Percentiles rank a stretch among this genome's conserved stretches.
Conservation (phyloP, 1,284 basidiomycete genomes). For the Polyporus tsugae region DNA sequence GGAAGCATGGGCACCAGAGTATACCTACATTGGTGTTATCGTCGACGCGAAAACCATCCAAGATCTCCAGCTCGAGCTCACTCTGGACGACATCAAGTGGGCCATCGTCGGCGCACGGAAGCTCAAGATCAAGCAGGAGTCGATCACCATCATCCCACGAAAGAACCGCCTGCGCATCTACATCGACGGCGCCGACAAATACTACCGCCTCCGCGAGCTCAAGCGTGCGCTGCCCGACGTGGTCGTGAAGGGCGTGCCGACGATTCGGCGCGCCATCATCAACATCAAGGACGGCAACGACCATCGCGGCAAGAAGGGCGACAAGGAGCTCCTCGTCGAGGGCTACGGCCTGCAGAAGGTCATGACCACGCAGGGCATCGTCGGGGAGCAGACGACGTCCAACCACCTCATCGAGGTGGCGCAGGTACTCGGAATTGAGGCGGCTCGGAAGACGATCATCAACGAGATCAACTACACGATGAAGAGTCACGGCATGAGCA, state of each 20-base stretch:
- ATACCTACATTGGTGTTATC: conserved; percentile 94
- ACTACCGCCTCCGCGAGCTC: conserved; percentile 87
- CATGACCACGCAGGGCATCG: conserved; percentile 97
- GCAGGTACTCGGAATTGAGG: conserved; percentile 96
- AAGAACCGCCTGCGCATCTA: conserved; percentile 90
- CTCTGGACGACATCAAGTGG: conserved; percentile 93
- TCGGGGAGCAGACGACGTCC: conserved; percentile 92
- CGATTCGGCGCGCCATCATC: conserved; percentile 91
- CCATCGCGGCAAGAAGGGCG: conserved; percentile 77
- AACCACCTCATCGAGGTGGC: conserved; percentile 99
- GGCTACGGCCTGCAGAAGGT: conserved; percentile 98
- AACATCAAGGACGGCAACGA: conserved; percentile 90
- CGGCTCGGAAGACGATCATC: conserved; percentile 93
- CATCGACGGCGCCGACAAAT: conserved; percentile 86
- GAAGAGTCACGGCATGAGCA: conserved; percentile 97
- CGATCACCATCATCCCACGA: conserved; percentile 77
- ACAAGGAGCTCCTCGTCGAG: conserved; percentile 91
- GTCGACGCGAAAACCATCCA: conserved; percentile 91
- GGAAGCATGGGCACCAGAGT: conserved; percentile 94
- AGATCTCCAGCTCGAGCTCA: conserved; percentile 95
- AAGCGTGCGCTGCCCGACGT: conserved; percentile 85
- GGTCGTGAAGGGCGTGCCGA: conserved; percentile 92
- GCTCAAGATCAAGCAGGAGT: conserved; percentile 92
- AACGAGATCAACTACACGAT: conserved; percentile 99
- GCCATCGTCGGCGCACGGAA: conserved; percentile 90